Evolutionary conservation across 805 yeast genomes (phyloP).

Genomic region (Suhomyces canberraensis): DNA sequence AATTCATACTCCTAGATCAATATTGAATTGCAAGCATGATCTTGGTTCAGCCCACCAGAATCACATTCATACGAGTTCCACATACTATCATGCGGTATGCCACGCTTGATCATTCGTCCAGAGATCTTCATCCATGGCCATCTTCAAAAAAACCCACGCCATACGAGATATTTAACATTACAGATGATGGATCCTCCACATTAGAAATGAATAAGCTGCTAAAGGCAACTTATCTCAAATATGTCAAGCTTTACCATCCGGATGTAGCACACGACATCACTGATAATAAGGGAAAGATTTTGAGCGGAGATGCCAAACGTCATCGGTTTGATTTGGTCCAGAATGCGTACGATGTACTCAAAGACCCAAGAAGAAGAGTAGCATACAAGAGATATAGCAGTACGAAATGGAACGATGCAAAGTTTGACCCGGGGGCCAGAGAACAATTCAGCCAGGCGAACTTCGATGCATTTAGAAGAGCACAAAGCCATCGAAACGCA

Average conservation of each 20-base stretch:
- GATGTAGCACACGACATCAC: conserved; percentile 43
- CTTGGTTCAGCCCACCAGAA: no score
- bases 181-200: conserved; percentile 40
- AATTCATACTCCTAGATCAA: no score
- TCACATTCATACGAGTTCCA: no score
- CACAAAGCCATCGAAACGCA: conserved; percentile 35
- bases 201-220: conserved; percentile 49
- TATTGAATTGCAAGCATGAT: no score
- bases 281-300: conserved; percentile 25
- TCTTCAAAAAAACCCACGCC: conserved; percentile 56
- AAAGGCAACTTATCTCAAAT: conserved; percentile 30
- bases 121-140: conserved; percentile 55
- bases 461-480: conserved; percentile 35
- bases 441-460: conserved; percentile 10
- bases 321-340: conserved; percentile 30
- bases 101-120: background rate
- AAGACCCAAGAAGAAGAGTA: conserved; percentile 46
- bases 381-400: conserved; percentile 26
- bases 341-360: conserved; percentile 40
- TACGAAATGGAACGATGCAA: conserved; percentile 16
- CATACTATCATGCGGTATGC: no score
- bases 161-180: conserved; percentile 54
- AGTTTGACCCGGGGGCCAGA: conserved; percentile 5
- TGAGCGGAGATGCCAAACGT: conserved; percentile 32
- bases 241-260: conserved; percentile 80